Evolutionary conservation across 169 alveolate species (phyloP).

Genomic region (Eimeria zaria): DNA sequence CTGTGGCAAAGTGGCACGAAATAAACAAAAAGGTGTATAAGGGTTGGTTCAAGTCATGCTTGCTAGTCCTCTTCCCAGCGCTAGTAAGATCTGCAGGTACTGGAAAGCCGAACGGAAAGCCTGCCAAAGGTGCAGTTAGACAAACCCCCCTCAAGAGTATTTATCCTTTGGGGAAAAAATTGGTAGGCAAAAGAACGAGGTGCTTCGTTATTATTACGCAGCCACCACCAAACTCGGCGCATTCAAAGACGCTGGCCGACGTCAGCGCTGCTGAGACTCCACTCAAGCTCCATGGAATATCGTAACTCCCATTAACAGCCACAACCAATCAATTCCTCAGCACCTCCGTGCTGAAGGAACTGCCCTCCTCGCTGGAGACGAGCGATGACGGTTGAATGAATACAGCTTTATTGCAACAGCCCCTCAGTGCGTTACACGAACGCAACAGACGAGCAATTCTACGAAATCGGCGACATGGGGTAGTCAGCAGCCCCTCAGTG

Average conservation of each 20-base stretch:
- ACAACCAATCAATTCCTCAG: background rate
- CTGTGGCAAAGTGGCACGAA: background rate
- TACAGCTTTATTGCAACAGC: background rate
- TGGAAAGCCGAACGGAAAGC: background rate
- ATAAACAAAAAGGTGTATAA: background rate
- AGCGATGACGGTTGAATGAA: background rate
- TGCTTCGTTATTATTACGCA: background rate
- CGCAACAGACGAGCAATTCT: background rate
- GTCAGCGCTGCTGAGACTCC: slow-evolving; percentile 33
- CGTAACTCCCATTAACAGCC: background rate
- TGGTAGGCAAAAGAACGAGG: background rate
- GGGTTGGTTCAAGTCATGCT: background rate
- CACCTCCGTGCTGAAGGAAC: background rate
- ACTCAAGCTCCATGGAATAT: background rate
- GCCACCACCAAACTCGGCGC: background rate
- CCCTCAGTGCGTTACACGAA: background rate
- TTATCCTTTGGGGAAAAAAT: background rate
- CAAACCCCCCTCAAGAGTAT: background rate
- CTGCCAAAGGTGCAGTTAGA: background rate
- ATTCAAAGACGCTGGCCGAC: slow-evolving; percentile 5
- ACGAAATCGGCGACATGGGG: background rate
- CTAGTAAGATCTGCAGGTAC: background rate
- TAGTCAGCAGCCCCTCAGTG: background rate
- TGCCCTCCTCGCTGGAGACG: background rate
- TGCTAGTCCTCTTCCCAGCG: background rate